Base-by-base conservation (phyloP, 164 flowering plant genomes). In the Berberis vulgaris region DNA sequence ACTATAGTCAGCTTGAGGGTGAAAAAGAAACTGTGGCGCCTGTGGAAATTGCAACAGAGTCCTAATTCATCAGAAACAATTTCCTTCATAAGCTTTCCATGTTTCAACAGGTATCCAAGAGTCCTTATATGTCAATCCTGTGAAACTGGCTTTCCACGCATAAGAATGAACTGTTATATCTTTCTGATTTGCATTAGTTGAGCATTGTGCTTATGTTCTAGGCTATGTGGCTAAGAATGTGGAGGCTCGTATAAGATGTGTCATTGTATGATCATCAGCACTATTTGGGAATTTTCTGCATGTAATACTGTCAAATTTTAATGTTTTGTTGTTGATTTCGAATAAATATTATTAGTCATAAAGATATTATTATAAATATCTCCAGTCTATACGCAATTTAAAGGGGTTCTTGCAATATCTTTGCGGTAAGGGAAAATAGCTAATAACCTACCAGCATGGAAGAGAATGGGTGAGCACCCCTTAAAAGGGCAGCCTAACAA, bases 1-100 rank as follows among this genome's bases (percentile, higher is more conserved):
- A 91, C 76, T 72, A 84, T 56, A 89, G 95, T 79, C 88, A 86
- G 76, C 91, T 89, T 12, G 92, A 88, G 69, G 54, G 11, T 10
- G 11, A 52, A 52, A 58, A n/a, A 43, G 71, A 59, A 60, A 73
- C 64, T 47, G 54, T 57, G 49, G 56, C 50, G 49, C 60, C 57
- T 55, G 60, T 43, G 26, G 77, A 69, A 76, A 80, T 74, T 60
- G 75, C 78, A 65, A 71, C 84, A 2, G 74, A 75, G 45, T 73
- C 74, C 54, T 77, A 56, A 76, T 60, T 8, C 44, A 57, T 1
- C 11, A 7, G 38, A 49, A 49, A 42, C 38, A 5, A 52, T 44
- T 40, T 46, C 4, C 42, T 43, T 45, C 42, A 13, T 45, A 43
- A 41, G 42, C 56, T 50, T 39, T 54, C 57, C 42, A 43, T 68